Evolutionary conservation across 1,284 basidiomycete genomes (phyloP).

Genomic region (Ganoderma leucocontextum): DNA sequence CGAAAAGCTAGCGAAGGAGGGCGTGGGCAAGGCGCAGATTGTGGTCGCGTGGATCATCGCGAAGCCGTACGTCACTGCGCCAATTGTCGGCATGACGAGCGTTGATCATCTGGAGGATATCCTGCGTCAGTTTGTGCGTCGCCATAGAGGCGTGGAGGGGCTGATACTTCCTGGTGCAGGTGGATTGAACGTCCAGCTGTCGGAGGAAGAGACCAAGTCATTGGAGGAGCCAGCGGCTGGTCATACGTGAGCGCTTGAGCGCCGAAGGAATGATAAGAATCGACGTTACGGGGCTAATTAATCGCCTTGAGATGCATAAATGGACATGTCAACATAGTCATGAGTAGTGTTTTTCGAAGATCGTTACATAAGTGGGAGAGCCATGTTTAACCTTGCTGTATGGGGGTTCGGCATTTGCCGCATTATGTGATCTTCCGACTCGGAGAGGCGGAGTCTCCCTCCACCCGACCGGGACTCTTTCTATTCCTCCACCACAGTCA

Average conservation of each 20-base stretch:
- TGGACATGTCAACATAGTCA: too few species aligned
- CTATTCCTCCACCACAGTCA: not conserved
- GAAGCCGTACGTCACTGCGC: constrained; percentile 43
- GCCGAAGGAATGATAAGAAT: too few species aligned
- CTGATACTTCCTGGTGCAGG: not conserved
- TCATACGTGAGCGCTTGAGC: constrained; percentile 20
- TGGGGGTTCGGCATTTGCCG: not conserved
- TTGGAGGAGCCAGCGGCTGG: constrained; percentile 48
- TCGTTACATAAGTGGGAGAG: too few species aligned
- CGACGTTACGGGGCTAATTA: too few species aligned
- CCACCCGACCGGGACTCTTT: not conserved
- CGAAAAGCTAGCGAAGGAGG: not conserved
- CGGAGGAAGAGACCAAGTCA: constrained; percentile 23
- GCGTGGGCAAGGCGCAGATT: not conserved
- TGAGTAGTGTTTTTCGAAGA: too few species aligned
- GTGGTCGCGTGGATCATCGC: constrained; percentile 1
- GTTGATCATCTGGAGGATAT: constrained; percentile 45
- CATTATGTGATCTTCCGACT: not conserved
- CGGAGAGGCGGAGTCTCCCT: not conserved
- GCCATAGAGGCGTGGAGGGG: not conserved
- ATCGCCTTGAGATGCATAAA: too few species aligned
- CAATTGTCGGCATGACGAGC: constrained; percentile 49
- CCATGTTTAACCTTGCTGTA: too few species aligned
- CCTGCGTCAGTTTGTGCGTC: constrained; percentile 38
- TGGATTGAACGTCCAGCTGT: constrained; percentile 19